A percentile compares a stretch with the other conserved stretches of the same genome.
Evolutionary conservation across 2,329 filamentous ascomycete genomes (phyloP).

Genomic region (Endoconidiophora laricicola): DNA sequence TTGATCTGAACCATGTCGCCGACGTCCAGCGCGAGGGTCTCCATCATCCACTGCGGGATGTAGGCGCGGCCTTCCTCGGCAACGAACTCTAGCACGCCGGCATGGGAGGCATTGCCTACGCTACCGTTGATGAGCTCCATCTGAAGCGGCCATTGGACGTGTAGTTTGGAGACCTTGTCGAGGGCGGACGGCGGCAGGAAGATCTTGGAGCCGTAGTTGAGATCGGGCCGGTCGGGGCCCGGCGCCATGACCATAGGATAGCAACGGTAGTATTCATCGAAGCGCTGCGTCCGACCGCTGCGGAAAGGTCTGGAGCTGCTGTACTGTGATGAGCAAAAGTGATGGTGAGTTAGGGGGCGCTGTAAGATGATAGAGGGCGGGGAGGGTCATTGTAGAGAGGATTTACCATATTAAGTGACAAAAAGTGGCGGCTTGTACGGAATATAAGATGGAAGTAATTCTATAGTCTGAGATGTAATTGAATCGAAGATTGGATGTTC

Average conservation of each 20-base stretch:
- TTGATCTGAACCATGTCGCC: constrained; percentile 92
- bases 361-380: not conserved
- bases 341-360: too few relatives aligned
- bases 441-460: too few relatives aligned
- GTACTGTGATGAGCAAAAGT: constrained; percentile 1
- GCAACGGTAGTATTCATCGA: constrained; percentile 97
- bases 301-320: constrained; percentile 21
- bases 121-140: constrained; percentile 90
- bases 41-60: constrained; percentile 95
- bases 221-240: constrained; percentile 69
- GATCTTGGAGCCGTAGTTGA: constrained; percentile 96
- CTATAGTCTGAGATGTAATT: too few relatives aligned
- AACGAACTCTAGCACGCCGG: constrained; percentile 91
- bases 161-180: constrained; percentile 87
- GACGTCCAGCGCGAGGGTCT: constrained; percentile 72
- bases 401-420: constrained; percentile 5
- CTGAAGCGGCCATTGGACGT: constrained; percentile 93
- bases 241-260: constrained; percentile 92
- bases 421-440: not conserved
- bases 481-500: too few relatives aligned
- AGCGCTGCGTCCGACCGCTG: constrained; percentile 48
- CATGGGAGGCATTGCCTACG: constrained; percentile 67
- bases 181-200: constrained; percentile 91
- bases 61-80: constrained; percentile 95
- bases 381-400: not conserved